Evolutionary conservation across 2,329 filamentous ascomycete genomes (phyloP).

Genomic region (Dryadomyces sulphureus): DNA sequence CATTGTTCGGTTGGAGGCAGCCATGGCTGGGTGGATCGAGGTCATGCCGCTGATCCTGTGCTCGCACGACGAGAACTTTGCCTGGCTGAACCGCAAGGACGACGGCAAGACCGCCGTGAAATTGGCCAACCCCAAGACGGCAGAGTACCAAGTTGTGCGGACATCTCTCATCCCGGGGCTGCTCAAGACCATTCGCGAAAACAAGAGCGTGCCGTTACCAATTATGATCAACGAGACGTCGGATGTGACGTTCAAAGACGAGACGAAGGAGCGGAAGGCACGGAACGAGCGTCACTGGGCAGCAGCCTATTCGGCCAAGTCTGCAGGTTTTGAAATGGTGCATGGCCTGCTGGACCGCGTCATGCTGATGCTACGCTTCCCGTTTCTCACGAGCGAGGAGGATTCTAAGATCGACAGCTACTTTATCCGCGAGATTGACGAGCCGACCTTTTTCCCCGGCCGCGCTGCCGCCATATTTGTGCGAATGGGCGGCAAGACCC

Average conservation of each 20-base stretch:
- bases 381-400: conserved; percentile 66
- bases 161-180: conserved; percentile 76
- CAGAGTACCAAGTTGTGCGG: conserved; percentile 85
- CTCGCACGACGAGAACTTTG: conserved; percentile 97
- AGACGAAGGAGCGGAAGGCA: conserved; percentile 63
- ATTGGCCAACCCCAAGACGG: conserved; percentile 83
- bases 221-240: conserved; percentile 88
- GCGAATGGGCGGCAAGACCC: conserved; percentile 56
- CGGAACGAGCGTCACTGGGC: conserved; percentile 91
- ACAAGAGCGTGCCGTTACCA: conserved; percentile 75
- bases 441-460: conserved; percentile 82
- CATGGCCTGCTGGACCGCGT: conserved; percentile 87
- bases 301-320: conserved; percentile 92
- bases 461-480: conserved; percentile 78
- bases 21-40: conserved; percentile 92
- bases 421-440: conserved; percentile 87
- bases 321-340: conserved; percentile 85
- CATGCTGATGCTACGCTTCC: conserved; percentile 78
- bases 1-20: conserved; percentile 75
- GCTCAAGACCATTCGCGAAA: conserved; percentile 86
- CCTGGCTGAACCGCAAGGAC: conserved; percentile 80
- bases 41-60: conserved; percentile 93
- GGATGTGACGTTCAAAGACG: conserved; percentile 85
- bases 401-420: conserved; percentile 45
- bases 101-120: conserved; percentile 71